Evolutionary conservation across 2,329 filamentous ascomycete species (phyloP), one percentile per base, ranked within the genome.

Genomic region (Epichloe coenophiala): DNA sequence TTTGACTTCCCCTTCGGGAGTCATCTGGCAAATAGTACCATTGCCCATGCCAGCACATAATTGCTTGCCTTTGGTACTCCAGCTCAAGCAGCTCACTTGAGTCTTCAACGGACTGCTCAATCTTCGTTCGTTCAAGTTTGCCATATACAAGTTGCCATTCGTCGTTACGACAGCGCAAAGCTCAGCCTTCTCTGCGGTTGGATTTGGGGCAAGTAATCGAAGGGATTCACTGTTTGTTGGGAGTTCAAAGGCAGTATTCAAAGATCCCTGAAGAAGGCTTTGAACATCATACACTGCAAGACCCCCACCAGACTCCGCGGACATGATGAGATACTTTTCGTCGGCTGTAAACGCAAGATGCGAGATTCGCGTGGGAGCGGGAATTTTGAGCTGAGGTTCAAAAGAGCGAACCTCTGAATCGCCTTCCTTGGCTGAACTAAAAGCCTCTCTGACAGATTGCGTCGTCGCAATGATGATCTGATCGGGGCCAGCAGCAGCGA

Each of bases 51-150:
- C 93, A 57, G 88, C 90, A 43, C 95, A 83, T 42, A 98, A 73
- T 63, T 97, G 91, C 65, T 95, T 98, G 45, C 93, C 93, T 63
- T 84, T 88, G 54, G 81, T 84, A 65, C 93, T 98, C 93, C 94
- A 98, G 51, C 86, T 84, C 5, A 88, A 77, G 60, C 86, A 93
- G 62, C 83, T 89, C 31, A 95, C 90, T 45, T 85, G 83, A 31
- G 77, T 73, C 60, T 83, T 87, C 55, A 95, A 71, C 1, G 60
- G 71, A 55, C 70, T 76, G 36, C 86, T 87, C 56, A 80, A 80
- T 19, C 73, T 73, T 46, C 77, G 75, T 38, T 83, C 77, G 59
- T 84, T 83, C 53, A 98, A 66, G 64, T 95, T 87, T 7, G 87
- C 86, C 66, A 98, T 81, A 63, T 90, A 71, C 17, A 98, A 74